phyloP scores from a whole-genome alignment of 108 stramenopile species.

The Aurantiochytrium sp. region DNA sequence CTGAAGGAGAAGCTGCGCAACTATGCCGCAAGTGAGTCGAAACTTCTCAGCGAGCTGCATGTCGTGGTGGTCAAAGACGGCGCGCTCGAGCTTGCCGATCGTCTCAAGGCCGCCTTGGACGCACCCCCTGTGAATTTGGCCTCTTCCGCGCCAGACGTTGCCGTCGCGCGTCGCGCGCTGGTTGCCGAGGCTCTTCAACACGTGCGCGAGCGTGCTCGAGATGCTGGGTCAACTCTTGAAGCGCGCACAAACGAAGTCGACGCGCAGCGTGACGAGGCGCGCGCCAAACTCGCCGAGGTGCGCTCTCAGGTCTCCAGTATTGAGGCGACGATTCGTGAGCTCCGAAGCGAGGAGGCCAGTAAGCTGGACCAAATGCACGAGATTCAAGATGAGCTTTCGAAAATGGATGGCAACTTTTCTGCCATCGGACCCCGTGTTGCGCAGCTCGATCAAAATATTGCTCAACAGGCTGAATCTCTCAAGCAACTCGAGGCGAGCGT shows the following conservation, averaged over 20 bases:
- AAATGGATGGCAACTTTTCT: background rate
- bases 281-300: background rate
- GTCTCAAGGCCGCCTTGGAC: background rate
- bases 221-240: background rate
- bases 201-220: background rate
- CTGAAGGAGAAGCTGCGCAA: background rate
- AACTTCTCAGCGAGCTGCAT: background rate
- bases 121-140: background rate
- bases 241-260: background rate
- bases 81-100: background rate
- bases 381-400: background rate
- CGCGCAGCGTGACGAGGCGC: background rate
- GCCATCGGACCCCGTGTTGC: conserved; percentile 34
- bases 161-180: background rate
- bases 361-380: background rate
- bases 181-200: background rate
- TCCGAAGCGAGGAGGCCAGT: background rate
- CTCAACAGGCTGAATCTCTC: conserved; percentile 60
- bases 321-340: background rate
- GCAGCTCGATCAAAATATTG: conserved; percentile 45
- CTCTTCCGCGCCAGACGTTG: background rate
- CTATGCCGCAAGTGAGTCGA: background rate
- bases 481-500: conserved; percentile 62
- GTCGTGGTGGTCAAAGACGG: background rate
- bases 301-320: background rate